Evolutionary conservation across 352 stramenopile species (phyloP), one percentile per base, ranked within the genome.

Genomic region (Phytophthora meadii): DNA sequence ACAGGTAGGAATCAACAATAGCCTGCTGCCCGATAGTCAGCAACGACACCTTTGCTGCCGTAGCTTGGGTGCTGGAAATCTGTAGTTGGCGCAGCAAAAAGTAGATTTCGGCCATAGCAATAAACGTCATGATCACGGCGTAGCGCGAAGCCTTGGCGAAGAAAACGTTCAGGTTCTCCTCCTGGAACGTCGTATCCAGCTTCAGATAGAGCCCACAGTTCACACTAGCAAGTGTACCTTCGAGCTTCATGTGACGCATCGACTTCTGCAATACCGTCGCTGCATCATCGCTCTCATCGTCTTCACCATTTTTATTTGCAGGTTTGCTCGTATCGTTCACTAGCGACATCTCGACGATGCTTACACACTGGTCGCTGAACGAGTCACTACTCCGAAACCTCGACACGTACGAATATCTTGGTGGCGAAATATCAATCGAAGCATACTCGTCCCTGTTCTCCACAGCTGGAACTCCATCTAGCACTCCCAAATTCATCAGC

Each of bases 1-100:
- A 99, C 48, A 99, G 54, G 51, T 99, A 94, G 19, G 96, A 98
- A 71, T 99, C 97, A 28, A 97, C 68, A 47, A 97, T 88, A 0
- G 87, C 90, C 45, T 97, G 87, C 53, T 88, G 73, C 19, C 88
- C 89, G n/a, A 97, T 89, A 15, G 84, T 95, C 24, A 95, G 49
- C 30, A 97, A 58, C 37, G 82, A 92, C 6, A 93, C 84, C 50
- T 93, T 93, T 12, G 88, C 83, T 0, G 88, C 89, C 7, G 85
- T 91, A 5, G 92, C 88, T 53, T 95, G 85, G 3, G 92, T 96
- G 49, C 85, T 89, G 6, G 83, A 93, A 56, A 94, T 82, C 58
- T 96, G 79, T 19, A 97, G 68, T 61, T 97, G 90, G 3, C 81
- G 74, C 15, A 97, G 72, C 27, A 97, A 60, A 50, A 95, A 83